Evolutionary conservation across 345 rosid species (phyloP), one percentile per base, ranked within the genome.

Genomic region (Rhodomyrtus tomentosa): DNA sequence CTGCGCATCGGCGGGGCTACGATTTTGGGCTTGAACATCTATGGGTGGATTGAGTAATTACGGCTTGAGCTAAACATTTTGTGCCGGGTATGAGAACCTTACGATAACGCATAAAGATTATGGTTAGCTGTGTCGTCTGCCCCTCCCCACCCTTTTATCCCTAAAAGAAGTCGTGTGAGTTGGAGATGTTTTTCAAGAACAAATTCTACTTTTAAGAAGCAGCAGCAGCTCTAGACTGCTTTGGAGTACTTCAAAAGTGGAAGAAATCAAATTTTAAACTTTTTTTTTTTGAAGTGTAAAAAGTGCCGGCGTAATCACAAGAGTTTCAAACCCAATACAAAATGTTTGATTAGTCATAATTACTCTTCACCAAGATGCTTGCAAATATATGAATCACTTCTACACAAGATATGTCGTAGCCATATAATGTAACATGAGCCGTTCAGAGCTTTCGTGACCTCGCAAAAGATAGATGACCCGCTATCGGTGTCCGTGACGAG

Each of bases 371-470:
- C 24, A 68, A 36, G 24, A 68, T 68, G 45, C 24, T 68, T 3
- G 40, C 25, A 32, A 20, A 22, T 68, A 22, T 68, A 2, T 4
- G 45, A 68, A 68, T 24, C 36, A 6, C 32, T 3, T 32, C 25
- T 36, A 8, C 6, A 18, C 1, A 0, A 68, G 25, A 68, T 68
- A 36, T 18, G 22, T 5, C 45, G 1, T 8, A 32, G 21, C 2
- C 16, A 68, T 22, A 5, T 5, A 68, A 32, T 5, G 0, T 1
- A 0, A 0, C 11, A 1, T 29, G 22, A 29, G 2, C 20, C 1
- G 0, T 29, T 62, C 11, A 29, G 18, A 62, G 32, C 6, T 62
- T 62, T 8, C 12, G 11, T 8, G 76, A 68, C 1, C 0, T 32
- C 0, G 2, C 18, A 36, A 3, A 68, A 36, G 5, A 68, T 18